Conservation (phyloP, 1,139 yeast genomes). For the Candida sanyaensis region DNA sequence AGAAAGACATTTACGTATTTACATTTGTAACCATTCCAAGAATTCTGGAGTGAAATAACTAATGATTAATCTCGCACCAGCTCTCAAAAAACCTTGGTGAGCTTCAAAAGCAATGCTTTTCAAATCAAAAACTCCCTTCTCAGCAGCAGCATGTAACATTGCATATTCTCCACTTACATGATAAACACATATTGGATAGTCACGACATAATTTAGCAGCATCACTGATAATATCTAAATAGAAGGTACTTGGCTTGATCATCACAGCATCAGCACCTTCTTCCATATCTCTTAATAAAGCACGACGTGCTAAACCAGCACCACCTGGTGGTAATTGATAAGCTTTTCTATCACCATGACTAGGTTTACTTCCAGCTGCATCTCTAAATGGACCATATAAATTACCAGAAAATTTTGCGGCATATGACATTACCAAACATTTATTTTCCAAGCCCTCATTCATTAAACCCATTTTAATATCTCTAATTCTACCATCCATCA, state of each 20-base stretch:
- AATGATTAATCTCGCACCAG: constrained; percentile 92
- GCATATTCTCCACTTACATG: constrained; percentile 98
- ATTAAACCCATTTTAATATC: constrained; percentile 88
- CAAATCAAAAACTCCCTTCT: constrained; percentile 88
- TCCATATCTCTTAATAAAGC: constrained; percentile 82
- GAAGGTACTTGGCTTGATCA: constrained; percentile 96
- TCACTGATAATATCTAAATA: constrained; percentile 89
- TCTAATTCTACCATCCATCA: constrained; percentile 93
- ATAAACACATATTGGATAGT: constrained; percentile 90
- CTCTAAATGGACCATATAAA: constrained; percentile 96
- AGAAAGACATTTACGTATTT: background rate
- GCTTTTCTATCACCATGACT: constrained; percentile 88
- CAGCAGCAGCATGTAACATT: constrained; percentile 98
- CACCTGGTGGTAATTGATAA: constrained; percentile 93
- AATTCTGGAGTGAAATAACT: constrained; percentile 96
- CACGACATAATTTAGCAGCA: constrained; percentile 78
- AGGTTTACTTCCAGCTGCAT: constrained; percentile 93
- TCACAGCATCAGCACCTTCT: constrained; percentile 96
- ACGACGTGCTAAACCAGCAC: constrained; percentile 90
- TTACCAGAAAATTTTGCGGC: constrained; percentile 92
- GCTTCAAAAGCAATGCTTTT: constrained; percentile 89
- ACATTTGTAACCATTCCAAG: constrained; percentile 76
- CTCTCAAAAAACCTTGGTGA: constrained; percentile 88
- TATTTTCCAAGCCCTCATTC: constrained; percentile 82
- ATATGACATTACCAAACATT: constrained; percentile 87